Percentiles rank a stretch among this genome's conserved stretches.
phyloP scores from a whole-genome alignment of 768 basidiomycete species.

The Collybiopsis luxurians region DNA sequence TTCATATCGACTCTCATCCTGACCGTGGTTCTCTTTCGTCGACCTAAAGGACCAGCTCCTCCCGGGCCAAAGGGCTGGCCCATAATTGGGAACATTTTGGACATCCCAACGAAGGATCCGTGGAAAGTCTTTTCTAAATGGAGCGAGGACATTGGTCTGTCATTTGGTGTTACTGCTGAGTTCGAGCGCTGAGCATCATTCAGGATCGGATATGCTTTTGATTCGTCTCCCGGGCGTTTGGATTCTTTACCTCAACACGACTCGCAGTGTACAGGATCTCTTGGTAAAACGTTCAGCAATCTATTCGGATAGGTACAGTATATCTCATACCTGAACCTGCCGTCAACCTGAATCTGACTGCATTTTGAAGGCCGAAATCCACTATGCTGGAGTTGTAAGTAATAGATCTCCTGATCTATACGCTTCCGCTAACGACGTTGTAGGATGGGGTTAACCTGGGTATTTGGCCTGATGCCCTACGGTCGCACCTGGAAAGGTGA shows the following conservation, averaged over 20 bases:
- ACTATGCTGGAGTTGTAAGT: background rate
- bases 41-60: no score
- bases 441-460: background rate
- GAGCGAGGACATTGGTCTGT: background rate
- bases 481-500: background rate
- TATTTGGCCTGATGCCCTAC: background rate
- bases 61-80: background rate
- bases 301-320: background rate
- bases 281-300: background rate
- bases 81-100: background rate
- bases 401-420: background rate
- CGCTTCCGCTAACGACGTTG: no score
- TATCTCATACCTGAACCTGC: background rate
- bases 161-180: background rate
- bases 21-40: no score
- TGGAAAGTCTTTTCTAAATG: background rate
- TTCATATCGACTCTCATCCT: no score
- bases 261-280: background rate
- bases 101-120: background rate
- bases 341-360: background rate
- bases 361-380: background rate
- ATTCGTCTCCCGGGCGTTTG: background rate
- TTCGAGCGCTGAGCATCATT: background rate
- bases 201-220: background rate
- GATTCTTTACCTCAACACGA: background rate